phyloP scores from a whole-genome alignment of 805 yeast species.

The Metschnikowia aberdeeniae region DNA sequence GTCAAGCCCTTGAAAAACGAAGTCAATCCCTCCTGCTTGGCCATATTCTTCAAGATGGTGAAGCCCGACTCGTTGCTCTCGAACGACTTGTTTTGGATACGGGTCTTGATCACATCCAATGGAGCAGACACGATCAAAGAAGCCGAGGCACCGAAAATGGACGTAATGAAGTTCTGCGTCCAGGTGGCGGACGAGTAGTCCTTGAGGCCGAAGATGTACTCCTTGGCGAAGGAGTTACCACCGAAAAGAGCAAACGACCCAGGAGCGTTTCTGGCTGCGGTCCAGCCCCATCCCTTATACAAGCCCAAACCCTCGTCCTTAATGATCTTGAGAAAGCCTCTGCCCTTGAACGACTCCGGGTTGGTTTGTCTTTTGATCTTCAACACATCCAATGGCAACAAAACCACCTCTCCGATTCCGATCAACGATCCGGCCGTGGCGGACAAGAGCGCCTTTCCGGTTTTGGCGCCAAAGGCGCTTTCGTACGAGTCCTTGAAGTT shows the following conservation, averaged over 20 bases:
- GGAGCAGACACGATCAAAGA: conserved; percentile 97
- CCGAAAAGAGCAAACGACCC: conserved; percentile 98
- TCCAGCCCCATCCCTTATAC: conserved; percentile 99
- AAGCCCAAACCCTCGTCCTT: conserved; percentile 89
- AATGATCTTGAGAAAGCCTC: conserved; percentile 86
- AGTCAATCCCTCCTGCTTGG: conserved; percentile 81
- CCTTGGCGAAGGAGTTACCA: conserved; percentile 98
- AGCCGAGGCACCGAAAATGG: conserved; percentile 95
- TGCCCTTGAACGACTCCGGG: conserved; percentile 99
- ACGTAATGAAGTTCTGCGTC: conserved; percentile 90
- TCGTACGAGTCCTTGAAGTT: conserved; percentile 73
- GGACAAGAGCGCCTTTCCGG: conserved; percentile 94
- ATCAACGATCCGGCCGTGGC: conserved; percentile 97
- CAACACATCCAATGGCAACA: conserved; percentile 91
- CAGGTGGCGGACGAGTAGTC: conserved; percentile 93
- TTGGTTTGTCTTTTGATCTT: conserved; percentile 99
- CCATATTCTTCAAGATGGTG: conserved; percentile 88
- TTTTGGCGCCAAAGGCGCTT: conserved; percentile 78
- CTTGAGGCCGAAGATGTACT: conserved; percentile 77
- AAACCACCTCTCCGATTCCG: conserved; percentile 96
- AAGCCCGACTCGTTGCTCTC: conserved; percentile 94
- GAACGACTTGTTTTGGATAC: conserved; percentile 95
- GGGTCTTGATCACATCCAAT: conserved; percentile 94
- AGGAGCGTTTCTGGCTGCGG: conserved; percentile 99
- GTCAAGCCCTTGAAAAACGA: conserved; percentile 96